phyloP scores from a whole-genome alignment of 495 filamentous ascomycete genomes.

The Friedmanniomyces simplex region DNA sequence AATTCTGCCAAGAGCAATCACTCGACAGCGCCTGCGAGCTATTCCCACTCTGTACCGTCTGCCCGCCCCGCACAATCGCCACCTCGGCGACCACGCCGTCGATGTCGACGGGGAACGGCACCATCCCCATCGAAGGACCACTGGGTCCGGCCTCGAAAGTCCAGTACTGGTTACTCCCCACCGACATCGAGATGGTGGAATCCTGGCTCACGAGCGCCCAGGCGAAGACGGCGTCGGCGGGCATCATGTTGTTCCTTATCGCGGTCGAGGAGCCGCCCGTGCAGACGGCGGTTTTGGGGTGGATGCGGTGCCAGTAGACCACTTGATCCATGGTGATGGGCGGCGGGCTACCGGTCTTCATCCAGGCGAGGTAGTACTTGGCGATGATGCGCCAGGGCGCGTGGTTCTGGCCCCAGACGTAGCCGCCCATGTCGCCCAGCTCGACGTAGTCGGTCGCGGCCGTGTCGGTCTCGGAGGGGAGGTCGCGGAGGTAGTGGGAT shows the following conservation, averaged over 20 bases:
- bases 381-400: constrained; percentile 23
- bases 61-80: constrained; percentile 11
- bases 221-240: constrained; percentile 23
- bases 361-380: constrained; percentile 21
- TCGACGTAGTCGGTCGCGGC: constrained; percentile 14
- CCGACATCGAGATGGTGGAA: constrained; percentile 16
- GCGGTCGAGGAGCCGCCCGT: constrained; percentile 7
- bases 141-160: constrained; percentile 9
- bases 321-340: constrained; percentile 18
- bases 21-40: constrained; percentile 4
- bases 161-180: constrained; percentile 20
- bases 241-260: constrained; percentile 15
- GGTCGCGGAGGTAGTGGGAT: constrained; percentile 25
- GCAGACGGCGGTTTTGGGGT: constrained; percentile 20
- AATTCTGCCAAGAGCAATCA: constrained; percentile 13
- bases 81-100: constrained; percentile 14
- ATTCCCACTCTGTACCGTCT: constrained; percentile 2
- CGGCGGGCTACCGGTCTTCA: constrained; percentile 17
- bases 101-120: constrained; percentile 18
- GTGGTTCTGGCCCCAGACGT: constrained; percentile 18
- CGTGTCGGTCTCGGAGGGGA: constrained; percentile 4
- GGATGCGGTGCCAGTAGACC: constrained; percentile 25
- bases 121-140: constrained; percentile 14
- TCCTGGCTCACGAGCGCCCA: constrained; percentile 20
- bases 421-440: constrained; percentile 15